Evolutionary conservation across 2,329 filamentous ascomycete genomes (phyloP).

Genomic region (Sphaceloma murrayae): DNA sequence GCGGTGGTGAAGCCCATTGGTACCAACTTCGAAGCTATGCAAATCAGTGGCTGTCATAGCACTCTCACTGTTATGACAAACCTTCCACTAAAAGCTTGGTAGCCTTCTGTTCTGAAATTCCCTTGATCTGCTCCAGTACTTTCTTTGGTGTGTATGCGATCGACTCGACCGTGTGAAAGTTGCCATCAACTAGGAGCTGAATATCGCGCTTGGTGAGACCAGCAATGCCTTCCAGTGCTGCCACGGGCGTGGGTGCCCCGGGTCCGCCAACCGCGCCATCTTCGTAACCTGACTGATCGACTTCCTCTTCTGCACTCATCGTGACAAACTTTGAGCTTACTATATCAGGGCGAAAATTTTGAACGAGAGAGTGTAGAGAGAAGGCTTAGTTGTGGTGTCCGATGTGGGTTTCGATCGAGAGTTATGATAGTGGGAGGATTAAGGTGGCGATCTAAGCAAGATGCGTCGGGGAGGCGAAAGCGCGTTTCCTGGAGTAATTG

Average conservation of each 20-base stretch:
- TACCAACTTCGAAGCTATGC: constrained; percentile 78
- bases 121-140: constrained; percentile 87
- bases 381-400: too few relatives aligned
- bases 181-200: constrained; percentile 81
- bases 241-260: constrained; percentile 84
- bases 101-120: constrained; percentile 94
- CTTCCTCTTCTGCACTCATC: constrained; percentile 41
- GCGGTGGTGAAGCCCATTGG: constrained; percentile 99
- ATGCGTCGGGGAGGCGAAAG: constrained; percentile 10
- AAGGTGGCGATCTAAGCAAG: constrained; percentile 4
- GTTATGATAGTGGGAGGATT: not conserved
- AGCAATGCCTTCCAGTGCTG: constrained; percentile 77
- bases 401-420: too few relatives aligned
- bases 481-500: too few relatives aligned
- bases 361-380: too few relatives aligned
- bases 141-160: constrained; percentile 83
- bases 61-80: constrained; percentile 32
- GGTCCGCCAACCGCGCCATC: constrained; percentile 68
- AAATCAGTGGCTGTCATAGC: constrained; percentile 17
- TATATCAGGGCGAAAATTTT: too few relatives aligned
- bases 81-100: constrained; percentile 84
- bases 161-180: constrained; percentile 90
- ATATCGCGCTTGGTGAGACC: constrained; percentile 93
- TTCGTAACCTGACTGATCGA: constrained; percentile 62
- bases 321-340: too few relatives aligned